Evolutionary conservation across 768 basidiomycete genomes (phyloP), one percentile per base, ranked within the genome.

Genomic region (Mycena chlorophos): DNA sequence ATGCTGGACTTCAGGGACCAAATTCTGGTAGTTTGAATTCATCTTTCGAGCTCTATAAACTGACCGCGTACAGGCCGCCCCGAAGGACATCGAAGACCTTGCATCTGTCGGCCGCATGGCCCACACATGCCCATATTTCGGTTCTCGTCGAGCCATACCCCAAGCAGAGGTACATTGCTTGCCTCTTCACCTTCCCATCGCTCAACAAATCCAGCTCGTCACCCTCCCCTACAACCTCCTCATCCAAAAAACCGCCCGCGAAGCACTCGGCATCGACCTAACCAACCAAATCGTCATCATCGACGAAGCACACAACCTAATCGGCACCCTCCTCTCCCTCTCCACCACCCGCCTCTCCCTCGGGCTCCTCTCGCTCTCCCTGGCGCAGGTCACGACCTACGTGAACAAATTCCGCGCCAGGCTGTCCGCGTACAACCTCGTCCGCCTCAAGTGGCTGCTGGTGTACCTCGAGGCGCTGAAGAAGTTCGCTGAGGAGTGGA

Each of bases 261-360:
- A 97, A 64, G 86, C 93, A 0, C 77, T 98, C 0, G 89, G 89
- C 2, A 94, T 99, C 55, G 83, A 91, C 65, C 74, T 97, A 42
- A 88, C 80, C 12, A 82, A 87, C 64, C 93, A 97, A 63, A 77
- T 98, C 17, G 83, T 99, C 27, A 79, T 98, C 22, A 85, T 99
- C 51, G 96, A 99, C 65, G 96, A 99, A 74, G 96, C 96, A 0
- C 96, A 99, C 70, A 98, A 97, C 69, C 72, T 97, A 47, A 93
- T 95, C 63, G 86, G 94, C 19, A 93, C 94, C 0, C 75, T 99
- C 2, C 81, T 99, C 8, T 89, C 92, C 1, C 77, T 97, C 27
- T 91, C 96, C 52, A 90, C 90, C 2, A 77, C 84, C 25, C 74
- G 80, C 4, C 74, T 98, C 3, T 76, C 87, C 4, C 77, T 79